These are phyloP conservation scores for Phyllosticta capitalensis DNA, from an alignment of 2,329 filamentous ascomycete genomes.

Conservation along the genomic window DNA sequence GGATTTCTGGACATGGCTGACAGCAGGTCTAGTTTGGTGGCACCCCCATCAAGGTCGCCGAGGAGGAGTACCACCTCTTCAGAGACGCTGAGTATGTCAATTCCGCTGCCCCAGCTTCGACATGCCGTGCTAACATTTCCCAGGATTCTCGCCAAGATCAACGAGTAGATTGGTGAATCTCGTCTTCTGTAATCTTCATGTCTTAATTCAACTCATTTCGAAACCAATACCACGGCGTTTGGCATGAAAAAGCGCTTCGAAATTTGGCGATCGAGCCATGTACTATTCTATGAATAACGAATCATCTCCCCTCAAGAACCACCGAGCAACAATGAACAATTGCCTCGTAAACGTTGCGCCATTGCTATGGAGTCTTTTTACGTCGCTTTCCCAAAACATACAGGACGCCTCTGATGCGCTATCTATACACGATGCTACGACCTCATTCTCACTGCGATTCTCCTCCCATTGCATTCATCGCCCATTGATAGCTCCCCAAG, in stretches of 20 bases:
- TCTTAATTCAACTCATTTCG: conserved; percentile 8
- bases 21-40: conserved; percentile 63
- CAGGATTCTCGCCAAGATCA: conserved; percentile 98
- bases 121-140: conserved; percentile 5
- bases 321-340: background rate
- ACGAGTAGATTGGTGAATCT: conserved; percentile 56
- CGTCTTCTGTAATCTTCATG: conserved; percentile 9
- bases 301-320: conserved; percentile 7
- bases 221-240: conserved; percentile 9
- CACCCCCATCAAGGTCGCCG: conserved; percentile 90
- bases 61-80: conserved; percentile 94
- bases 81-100: conserved; percentile 87
- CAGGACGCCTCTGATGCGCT: background rate
- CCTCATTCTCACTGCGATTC: background rate
- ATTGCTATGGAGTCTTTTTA: background rate
- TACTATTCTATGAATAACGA: conserved; percentile 6
- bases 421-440: background rate
- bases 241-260: conserved; percentile 7
- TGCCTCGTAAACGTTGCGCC: background rate
- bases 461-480: conserved; percentile 60
- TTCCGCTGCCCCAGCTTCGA: background rate
- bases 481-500: conserved; percentile 85
- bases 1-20: conserved; percentile 9
- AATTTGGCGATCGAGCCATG: conserved; percentile 1
- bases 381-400: background rate